Percentiles rank a stretch among this genome's conserved stretches.
Evolutionary conservation across 306 rosid species (phyloP).

Genomic region (Rubus parviflorus): DNA sequence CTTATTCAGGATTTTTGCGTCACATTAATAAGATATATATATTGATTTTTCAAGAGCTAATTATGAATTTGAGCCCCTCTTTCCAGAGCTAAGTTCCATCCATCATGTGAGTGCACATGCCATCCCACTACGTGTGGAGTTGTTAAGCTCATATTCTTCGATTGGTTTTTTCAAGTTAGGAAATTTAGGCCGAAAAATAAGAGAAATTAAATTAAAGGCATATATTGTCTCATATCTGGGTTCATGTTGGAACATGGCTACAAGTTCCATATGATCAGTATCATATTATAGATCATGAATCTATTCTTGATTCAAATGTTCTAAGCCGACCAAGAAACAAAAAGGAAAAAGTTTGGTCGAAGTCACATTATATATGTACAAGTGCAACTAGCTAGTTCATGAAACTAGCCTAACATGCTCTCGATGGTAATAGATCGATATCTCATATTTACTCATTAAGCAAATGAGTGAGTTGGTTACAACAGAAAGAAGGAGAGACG

Average conservation of each 20-base stretch:
- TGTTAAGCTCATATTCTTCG: conserved; percentile 5
- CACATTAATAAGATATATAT: not conserved
- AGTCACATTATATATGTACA: conserved; percentile 7
- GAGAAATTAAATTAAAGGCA: not conserved
- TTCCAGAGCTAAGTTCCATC: not conserved
- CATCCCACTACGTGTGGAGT: conserved; percentile 17
- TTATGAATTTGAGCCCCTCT: not conserved
- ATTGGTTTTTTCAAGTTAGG: conserved; percentile 16
- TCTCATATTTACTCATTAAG: not conserved
- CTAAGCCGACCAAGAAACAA: conserved; percentile 13
- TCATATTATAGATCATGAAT: conserved; percentile 7
- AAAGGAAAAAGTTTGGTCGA: not conserved
- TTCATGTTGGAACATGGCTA: conserved; percentile 25
- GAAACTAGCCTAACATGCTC: not conserved
- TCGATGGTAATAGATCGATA: not conserved
- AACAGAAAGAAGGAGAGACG: no score
- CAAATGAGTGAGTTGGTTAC: no score
- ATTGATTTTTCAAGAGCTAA: no score
- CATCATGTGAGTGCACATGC: conserved; percentile 24
- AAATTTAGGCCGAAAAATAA: not conserved
- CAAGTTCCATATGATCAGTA: not conserved
- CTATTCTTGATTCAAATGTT: not conserved
- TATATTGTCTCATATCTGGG: conserved; percentile 14
- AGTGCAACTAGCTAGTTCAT: not conserved
- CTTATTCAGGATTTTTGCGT: not conserved